Conservation (phyloP, 2,329 filamentous ascomycete genomes). For the Leptographium lundbergii region DNA sequence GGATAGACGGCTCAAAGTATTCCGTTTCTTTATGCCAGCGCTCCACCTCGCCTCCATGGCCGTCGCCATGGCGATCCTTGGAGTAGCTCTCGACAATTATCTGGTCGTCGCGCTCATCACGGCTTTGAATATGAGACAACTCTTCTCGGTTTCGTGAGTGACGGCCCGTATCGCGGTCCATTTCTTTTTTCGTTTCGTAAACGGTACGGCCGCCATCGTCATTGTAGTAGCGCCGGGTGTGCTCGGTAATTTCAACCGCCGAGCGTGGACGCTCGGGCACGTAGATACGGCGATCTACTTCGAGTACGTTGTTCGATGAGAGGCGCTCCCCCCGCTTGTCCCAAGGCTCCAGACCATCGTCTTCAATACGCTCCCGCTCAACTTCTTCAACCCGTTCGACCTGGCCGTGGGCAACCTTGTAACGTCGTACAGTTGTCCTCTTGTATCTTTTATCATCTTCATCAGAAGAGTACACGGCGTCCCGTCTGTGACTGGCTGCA, state of each 20-base stretch:
- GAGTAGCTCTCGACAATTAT: constrained; percentile 41
- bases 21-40: constrained; percentile 50
- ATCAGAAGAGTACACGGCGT: background rate
- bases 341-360: constrained; percentile 17
- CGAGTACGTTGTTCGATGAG: constrained; percentile 26
- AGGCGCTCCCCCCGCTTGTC: constrained; percentile 15
- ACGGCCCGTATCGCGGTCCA: constrained; percentile 17
- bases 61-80: constrained; percentile 35
- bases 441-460: constrained; percentile 28
- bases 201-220: constrained; percentile 24
- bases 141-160: constrained; percentile 22
- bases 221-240: constrained; percentile 12
- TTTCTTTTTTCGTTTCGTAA: constrained; percentile 31
- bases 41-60: constrained; percentile 37
- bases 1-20: constrained; percentile 41
- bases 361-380: constrained; percentile 18
- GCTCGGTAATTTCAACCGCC: constrained; percentile 27
- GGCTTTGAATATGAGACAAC: too few species aligned
- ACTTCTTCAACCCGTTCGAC: constrained; percentile 26
- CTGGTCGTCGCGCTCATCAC: constrained; percentile 29
- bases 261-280: constrained; percentile 38
- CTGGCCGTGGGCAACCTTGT: constrained; percentile 33
- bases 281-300: constrained; percentile 29
- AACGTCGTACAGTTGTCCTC: constrained; percentile 36
- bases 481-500: constrained; percentile 5